These are phyloP conservation scores for Zygosaccharomyces sapae DNA, from an alignment of 1,139 yeast genomes.

Conservation along the genomic window DNA sequence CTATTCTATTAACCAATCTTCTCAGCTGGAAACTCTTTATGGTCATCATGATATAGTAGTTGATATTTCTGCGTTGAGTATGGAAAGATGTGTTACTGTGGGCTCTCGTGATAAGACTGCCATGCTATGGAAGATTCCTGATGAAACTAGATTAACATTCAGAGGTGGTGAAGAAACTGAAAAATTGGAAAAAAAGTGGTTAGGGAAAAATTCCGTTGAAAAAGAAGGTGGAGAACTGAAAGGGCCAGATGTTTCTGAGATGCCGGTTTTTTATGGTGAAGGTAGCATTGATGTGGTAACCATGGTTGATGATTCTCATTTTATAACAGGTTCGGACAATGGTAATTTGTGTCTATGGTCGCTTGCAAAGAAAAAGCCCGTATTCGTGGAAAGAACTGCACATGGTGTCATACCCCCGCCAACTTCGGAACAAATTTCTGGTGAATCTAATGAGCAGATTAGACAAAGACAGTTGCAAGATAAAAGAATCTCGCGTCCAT, in stretches of 20 bases:
- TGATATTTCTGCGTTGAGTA: constrained; percentile 72
- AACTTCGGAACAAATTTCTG: constrained; percentile 55
- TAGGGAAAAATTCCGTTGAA: constrained; percentile 36
- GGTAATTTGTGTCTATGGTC: constrained; percentile 90
- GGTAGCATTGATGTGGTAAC: constrained; percentile 89
- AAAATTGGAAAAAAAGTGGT: constrained; percentile 42
- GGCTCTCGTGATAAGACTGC: constrained; percentile 95
- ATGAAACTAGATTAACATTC: constrained; percentile 88
- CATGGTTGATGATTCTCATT: constrained; percentile 89
- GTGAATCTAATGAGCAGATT: constrained; percentile 48
- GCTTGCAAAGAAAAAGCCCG: constrained; percentile 81
- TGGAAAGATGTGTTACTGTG: constrained; percentile 91
- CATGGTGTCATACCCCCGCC: constrained; percentile 70
- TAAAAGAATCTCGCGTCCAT: constrained; percentile 53
- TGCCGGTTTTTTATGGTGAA: constrained; percentile 53
- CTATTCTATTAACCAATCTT: constrained; percentile 75
- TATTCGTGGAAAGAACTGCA: constrained; percentile 60
- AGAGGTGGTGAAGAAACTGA: constrained; percentile 74
- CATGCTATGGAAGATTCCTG: constrained; percentile 93
- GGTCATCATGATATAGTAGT: constrained; percentile 92
- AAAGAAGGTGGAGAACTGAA: constrained; percentile 33
- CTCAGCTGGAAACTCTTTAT: constrained; percentile 84
- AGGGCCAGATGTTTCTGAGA: constrained; percentile 29
- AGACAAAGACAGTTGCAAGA: constrained; percentile 57
- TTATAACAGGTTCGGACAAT: constrained; percentile 92